phyloP scores from a whole-genome alignment of 2,329 filamentous ascomycete species.

The Ascochyta fabae region DNA sequence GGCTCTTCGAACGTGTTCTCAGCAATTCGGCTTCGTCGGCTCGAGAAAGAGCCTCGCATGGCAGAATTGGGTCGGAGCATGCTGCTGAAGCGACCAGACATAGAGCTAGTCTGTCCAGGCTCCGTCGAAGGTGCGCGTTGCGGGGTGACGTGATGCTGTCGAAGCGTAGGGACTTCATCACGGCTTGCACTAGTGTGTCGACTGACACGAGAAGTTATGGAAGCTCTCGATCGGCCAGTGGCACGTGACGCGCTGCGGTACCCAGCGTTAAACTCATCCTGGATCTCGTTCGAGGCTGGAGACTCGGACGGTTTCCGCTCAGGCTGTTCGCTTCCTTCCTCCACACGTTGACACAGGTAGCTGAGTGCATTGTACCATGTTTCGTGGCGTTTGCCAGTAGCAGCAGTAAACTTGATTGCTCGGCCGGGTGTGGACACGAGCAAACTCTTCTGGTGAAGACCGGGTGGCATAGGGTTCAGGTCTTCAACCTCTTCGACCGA shows the following conservation, averaged over 20 bases:
- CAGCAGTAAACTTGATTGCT: conserved; percentile 90
- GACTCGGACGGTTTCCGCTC: conserved; percentile 58
- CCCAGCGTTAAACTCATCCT: conserved; percentile 78
- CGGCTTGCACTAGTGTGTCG: conserved; percentile 50
- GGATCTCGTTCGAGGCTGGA: conserved; percentile 65
- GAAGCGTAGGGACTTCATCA: conserved; percentile 53
- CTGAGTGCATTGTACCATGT: conserved; percentile 98
- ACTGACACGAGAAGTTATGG: conserved; percentile 82
- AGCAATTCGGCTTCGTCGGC: conserved; percentile 52
- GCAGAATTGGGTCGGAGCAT: conserved; percentile 53
- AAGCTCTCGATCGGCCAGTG: conserved; percentile 61
- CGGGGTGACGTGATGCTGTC: conserved; percentile 49
- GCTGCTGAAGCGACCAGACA: conserved; percentile 53
- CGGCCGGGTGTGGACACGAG: conserved; percentile 88
- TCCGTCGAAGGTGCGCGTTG: conserved; percentile 42
- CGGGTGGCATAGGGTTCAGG: conserved; percentile 93
- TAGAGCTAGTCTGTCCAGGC: conserved; percentile 48
- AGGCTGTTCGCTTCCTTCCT: conserved; percentile 50
- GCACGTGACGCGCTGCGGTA: conserved; percentile 59
- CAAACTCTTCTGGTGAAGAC: conserved; percentile 91
- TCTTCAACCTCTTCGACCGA: conserved; percentile 90
- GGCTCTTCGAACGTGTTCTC: conserved; percentile 58
- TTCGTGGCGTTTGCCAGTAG: conserved; percentile 92
- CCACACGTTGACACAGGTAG: conserved; percentile 82
- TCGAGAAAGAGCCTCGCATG: conserved; percentile 59